These are phyloP conservation scores for Ogataea chonburiensis DNA, from an alignment of 805 yeast species.

Conservation along the genomic window DNA sequence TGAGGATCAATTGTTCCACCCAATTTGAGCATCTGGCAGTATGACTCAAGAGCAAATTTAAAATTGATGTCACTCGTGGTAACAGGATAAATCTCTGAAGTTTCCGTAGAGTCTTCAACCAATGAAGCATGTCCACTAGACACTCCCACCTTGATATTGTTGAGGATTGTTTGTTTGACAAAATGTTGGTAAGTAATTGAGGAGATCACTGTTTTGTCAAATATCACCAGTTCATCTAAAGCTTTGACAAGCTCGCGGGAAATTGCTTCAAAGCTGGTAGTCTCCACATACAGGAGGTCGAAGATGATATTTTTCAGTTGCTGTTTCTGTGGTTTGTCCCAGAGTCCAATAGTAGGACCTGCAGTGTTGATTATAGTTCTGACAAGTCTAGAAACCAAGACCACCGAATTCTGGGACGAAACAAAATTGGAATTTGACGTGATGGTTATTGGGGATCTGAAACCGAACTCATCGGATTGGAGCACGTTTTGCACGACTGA, in stretches of 20 bases:
- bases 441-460: conserved; percentile 40
- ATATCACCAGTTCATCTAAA: conserved; percentile 47
- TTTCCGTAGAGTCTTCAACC: conserved; percentile 28
- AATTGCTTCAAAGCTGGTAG: conserved; percentile 34
- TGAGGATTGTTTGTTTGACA: conserved; percentile 33
- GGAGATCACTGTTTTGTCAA: conserved; percentile 40
- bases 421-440: conserved; percentile 51
- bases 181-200: conserved; percentile 30
- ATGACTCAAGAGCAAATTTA: conserved; percentile 29
- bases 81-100: conserved; percentile 28
- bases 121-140: conserved; percentile 23
- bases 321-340: conserved; percentile 31
- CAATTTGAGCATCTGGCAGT: conserved; percentile 31
- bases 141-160: conserved; percentile 36
- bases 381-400: conserved; percentile 43
- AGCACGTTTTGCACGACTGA: conserved; percentile 39
- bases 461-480: conserved; percentile 50
- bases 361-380: conserved; percentile 46
- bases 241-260: conserved; percentile 40
- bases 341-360: conserved; percentile 54
- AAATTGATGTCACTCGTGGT: conserved; percentile 33
- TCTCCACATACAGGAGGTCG: conserved; percentile 38
- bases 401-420: conserved; percentile 40
- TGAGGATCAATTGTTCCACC: conserved; percentile 18
- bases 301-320: conserved; percentile 38